phyloP scores from a whole-genome alignment of 2,329 filamentous ascomycete genomes.

The Cryphonectria radicalis region DNA sequence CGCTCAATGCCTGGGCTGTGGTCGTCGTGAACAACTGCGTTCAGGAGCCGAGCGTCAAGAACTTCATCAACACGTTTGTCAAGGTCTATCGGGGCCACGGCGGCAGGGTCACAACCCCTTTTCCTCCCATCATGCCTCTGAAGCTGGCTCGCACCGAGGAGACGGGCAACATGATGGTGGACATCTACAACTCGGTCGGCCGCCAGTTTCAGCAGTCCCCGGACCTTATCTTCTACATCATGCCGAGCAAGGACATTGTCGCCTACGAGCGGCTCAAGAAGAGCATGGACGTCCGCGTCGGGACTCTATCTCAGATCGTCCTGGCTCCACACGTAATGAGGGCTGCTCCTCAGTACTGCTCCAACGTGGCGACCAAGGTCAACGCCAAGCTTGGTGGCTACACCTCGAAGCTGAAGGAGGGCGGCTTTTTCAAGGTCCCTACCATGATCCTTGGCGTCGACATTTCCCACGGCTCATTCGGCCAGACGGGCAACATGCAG shows the following conservation, averaged over 20 bases:
- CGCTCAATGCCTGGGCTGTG: conserved; percentile 76
- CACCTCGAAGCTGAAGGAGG: conserved; percentile 57
- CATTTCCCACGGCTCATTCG: conserved; percentile 81
- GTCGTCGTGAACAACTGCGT: conserved; percentile 65
- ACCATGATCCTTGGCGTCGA: conserved; percentile 91
- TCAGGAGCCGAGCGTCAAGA: conserved; percentile 56
- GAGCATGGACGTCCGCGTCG: conserved; percentile 81
- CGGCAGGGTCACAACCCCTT: conserved; percentile 42
- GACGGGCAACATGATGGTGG: conserved; percentile 56
- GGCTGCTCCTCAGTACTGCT: conserved; percentile 80
- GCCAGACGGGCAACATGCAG: conserved; percentile 48
- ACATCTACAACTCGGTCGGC: conserved; percentile 60
- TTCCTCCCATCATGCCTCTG: conserved; percentile 42
- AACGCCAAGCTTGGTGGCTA: conserved; percentile 92
- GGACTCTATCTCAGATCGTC: conserved; percentile 84
- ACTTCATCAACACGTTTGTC: conserved; percentile 57
- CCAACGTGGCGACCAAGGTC: conserved; percentile 95
- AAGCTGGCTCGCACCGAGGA: conserved; percentile 40
- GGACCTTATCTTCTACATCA: conserved; percentile 79
- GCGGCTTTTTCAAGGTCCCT: conserved; percentile 51
- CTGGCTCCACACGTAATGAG: conserved; percentile 70
- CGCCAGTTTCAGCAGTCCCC: conserved; percentile 61
- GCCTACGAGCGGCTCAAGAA: conserved; percentile 89
- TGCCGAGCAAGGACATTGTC: conserved; percentile 71
- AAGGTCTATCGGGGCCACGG: conserved; percentile 55